Base-by-base conservation (phyloP, 257 asterid species). In the Echium plantagineum region DNA sequence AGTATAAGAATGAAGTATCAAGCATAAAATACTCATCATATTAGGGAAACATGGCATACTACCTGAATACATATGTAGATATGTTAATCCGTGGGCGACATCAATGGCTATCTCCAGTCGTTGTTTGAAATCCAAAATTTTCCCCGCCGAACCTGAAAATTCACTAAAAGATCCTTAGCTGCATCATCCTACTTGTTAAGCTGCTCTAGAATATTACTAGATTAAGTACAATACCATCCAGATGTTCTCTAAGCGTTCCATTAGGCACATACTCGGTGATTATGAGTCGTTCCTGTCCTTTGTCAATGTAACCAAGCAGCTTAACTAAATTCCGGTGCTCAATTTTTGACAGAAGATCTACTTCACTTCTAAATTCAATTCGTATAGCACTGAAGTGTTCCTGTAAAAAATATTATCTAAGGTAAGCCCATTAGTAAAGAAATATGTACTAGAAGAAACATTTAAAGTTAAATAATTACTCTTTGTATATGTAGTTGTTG, bases 1-100 rank as follows among this genome's bases (percentile, higher is more conserved):
- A 3, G 46, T 35, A 7, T 35, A 35, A 35, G 32, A 28, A 28
- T 28, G 7, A 28, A 28, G 32, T 28, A 7, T 13, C 46, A 35
- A 35, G 46, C 46, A 35, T 6, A 35, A 35, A 35, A 8, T 7
- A 7, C 12, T 35, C 13, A 7, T 42, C 49, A 42, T 42, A 48
- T 17, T 58, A 55, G 19, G 38, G 59, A 79, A 73, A 65, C 42
- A 65, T 63, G 62, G 26, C 24, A 30, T 49, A 38, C 71, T 77
- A 90, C 99, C 99, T 17, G 99, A 80, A 81, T 94, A 94, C 30
- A 85, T 72, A 77, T 94, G 99, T 67, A 94, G 93, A 75, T 89
- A 94, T 3, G 99, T 89, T 61, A 94, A 80, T 76, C 88, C 99
- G 63, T 89, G 96, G 70, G 95, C 94, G 38, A 94, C 77, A 65